These are phyloP conservation scores for Trifolium subterraneum DNA, from an alignment of 306 rosid species.

Conservation along the genomic window DNA sequence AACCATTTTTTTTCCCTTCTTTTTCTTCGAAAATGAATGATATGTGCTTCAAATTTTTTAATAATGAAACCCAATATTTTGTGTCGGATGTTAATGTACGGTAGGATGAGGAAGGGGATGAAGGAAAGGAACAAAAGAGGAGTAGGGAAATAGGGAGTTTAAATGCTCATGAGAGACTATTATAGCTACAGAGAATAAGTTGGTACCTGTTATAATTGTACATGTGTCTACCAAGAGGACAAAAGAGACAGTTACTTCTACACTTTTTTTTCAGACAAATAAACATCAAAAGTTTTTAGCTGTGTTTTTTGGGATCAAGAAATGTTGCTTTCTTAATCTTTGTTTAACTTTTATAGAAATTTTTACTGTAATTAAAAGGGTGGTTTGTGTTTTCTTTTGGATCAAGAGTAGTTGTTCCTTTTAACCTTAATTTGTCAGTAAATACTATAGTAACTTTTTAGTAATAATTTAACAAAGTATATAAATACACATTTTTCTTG, in stretches of 20 bases:
- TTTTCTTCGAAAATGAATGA: background rate
- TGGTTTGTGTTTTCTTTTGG: background rate
- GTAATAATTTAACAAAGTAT: background rate
- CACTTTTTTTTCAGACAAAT: conserved; percentile 6
- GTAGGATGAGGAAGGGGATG: background rate
- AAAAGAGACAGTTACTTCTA: conserved; percentile 27
- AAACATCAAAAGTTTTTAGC: conserved; percentile 7
- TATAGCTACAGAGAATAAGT: background rate
- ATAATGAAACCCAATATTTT: background rate
- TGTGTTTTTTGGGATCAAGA: conserved; percentile 2
- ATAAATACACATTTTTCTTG: too few species aligned
- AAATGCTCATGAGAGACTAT: conserved; percentile 11
- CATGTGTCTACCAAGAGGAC: conserved; percentile 38
- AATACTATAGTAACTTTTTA: background rate
- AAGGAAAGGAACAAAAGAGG: background rate
- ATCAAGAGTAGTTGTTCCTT: background rate
- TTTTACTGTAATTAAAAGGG: conserved; percentile 9
- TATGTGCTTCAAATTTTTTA: background rate
- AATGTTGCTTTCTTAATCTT: background rate
- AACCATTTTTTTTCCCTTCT: conserved; percentile 43
- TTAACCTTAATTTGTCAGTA: background rate
- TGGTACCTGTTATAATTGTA: conserved; percentile 13
- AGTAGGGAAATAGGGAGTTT: conserved; percentile 14
- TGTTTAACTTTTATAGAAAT: background rate
- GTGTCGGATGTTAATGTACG: background rate